Base-by-base conservation (phyloP, 305 asterid genomes). In the Ilex paraguariensis region DNA sequence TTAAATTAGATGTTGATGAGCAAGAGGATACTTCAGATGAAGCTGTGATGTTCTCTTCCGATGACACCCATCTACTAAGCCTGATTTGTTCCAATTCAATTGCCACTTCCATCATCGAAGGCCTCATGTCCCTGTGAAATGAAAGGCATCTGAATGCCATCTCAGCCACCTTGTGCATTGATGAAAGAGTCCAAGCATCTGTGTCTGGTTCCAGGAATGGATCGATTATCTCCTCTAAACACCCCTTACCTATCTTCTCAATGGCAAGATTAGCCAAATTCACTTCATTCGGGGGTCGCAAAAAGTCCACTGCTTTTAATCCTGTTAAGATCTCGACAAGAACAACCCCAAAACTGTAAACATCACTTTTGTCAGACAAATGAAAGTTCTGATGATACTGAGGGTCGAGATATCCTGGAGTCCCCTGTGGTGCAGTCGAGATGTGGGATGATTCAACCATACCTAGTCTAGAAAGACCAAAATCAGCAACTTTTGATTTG, bases 101-200 rank as follows among this genome's bases (percentile, higher is more conserved):
- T 2, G 95, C 95, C 4, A 87, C 86, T 70, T 87, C 92, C 83
- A 82, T 82, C 90, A 87, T 87, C 1, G 85, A 70, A 0, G 95
- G 95, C 71, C 95, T 84, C 90, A 82, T 76, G 21, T 87, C 95
- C 60, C 85, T 70, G 55, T 87, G 85, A 44, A 80, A 87, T 0
- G 92, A 86, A 6, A 87, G 84, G 50, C 95, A 87, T 49, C 92
- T 68, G 56, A 87, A 87, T 5, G 90, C 95, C 84, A 87, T 53
- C 67, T 87, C 92, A 0, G 88, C 90, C 45, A 82, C 92, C 64
- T 73, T 82, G 12, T 82, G 79, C 11, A 84, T 32, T 0, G 92
- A 77, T 7, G 76, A 50, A 54, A 60, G 65, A 0, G 76, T 69
- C 94, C 84, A 73, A 0, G 67, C 57, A 63, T 84, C 85, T 7